Evolutionary conservation across 768 basidiomycete genomes (phyloP), one percentile per base, ranked within the genome.

Genomic region (Clitopilus passeckerianus): DNA sequence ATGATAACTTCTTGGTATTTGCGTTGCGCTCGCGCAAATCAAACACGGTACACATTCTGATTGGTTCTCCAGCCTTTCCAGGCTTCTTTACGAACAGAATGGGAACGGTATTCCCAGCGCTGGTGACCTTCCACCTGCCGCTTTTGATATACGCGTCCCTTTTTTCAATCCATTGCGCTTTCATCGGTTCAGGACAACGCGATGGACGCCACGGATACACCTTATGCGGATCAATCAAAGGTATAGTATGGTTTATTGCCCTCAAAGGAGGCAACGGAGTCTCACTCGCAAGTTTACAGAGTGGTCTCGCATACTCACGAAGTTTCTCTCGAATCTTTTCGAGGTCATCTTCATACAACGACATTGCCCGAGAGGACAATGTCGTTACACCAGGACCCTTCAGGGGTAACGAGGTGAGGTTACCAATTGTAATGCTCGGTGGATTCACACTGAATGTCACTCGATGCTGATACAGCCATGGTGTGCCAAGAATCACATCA

Each of bases 401-500:
- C 16, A 65, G 55, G 7, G 57, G 63, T 22, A 59, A 18, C 15
- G 44, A 8, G 2, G 6, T 22, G 4, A 6, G 10, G 37, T 53
- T 60, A 18, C 68, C 68, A n/a, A 69, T 41, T 0, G 56, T 43
- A 0, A 67, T 62, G 1, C 61, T 34, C 14, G 63, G 23, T 16
- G 60, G 63, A 52, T 64, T 66, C 7, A 69, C 56, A 0, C 65
- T 64, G 0, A 66, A 57, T 2, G 55, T 33, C 1, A 67, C 58
- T 27, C 61, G 43, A 53, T 69, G 67, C 30, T 69, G 68, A 37
- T 56, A 68, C 14, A 69, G 27, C 44, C 64, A 69, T 8, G 67
- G 67, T 12, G 65, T 66, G 0, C 65, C 68, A 1, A 69, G 41
- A 18, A 66, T 58, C 16, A 62, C 58, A 15, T 68, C 30, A 20